A percentile compares a stretch with the other conserved stretches of the same genome.
Conservation (phyloP, 371 early-diverging fungal genomes). For the Rhizopus delemar region DNA sequence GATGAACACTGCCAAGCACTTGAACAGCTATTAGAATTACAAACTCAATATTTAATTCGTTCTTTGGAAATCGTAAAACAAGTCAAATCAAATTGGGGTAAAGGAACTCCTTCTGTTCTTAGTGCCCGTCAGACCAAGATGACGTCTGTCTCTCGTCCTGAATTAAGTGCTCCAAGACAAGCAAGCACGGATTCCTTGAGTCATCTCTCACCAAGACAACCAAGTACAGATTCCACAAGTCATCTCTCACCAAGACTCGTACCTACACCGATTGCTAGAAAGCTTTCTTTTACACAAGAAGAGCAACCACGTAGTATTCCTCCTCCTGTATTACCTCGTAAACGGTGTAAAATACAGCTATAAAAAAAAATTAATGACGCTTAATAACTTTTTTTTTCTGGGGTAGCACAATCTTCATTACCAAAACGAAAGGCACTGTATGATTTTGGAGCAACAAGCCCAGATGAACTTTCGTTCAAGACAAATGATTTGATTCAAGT, state of each 20-base stretch:
- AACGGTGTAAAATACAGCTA: slow-evolving; percentile 19
- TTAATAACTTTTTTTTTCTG: not conserved
- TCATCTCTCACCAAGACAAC: not conserved
- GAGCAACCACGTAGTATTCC: slow-evolving; percentile 11
- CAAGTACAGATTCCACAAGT: slow-evolving; percentile 1
- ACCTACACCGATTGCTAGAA: slow-evolving; percentile 3
- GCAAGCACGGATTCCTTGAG: not conserved
- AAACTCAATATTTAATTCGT: slow-evolving; percentile 49
- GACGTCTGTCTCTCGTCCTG: slow-evolving; percentile 7
- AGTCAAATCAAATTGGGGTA: slow-evolving; percentile 17
- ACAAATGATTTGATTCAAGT: slow-evolving; percentile 76
- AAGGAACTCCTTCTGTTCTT: slow-evolving; percentile 6
- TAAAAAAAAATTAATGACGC: too few relatives aligned
- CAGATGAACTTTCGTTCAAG: slow-evolving; percentile 69
- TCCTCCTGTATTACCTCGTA: slow-evolving; percentile 17
- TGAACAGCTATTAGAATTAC: slow-evolving; percentile 56
- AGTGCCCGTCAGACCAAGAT: slow-evolving; percentile 1
- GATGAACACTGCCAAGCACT: slow-evolving; percentile 61
- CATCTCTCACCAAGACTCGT: not conserved
- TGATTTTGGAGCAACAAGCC: slow-evolving; percentile 65
- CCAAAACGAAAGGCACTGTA: slow-evolving; percentile 54
- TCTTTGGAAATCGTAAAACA: slow-evolving; percentile 45
- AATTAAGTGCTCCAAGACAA: not conserved
- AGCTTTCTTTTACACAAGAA: not conserved
- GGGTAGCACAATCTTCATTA: not conserved